These are phyloP conservation scores for Starmerella floris DNA, from an alignment of 805 yeast genomes.

Conservation along the genomic window DNA sequence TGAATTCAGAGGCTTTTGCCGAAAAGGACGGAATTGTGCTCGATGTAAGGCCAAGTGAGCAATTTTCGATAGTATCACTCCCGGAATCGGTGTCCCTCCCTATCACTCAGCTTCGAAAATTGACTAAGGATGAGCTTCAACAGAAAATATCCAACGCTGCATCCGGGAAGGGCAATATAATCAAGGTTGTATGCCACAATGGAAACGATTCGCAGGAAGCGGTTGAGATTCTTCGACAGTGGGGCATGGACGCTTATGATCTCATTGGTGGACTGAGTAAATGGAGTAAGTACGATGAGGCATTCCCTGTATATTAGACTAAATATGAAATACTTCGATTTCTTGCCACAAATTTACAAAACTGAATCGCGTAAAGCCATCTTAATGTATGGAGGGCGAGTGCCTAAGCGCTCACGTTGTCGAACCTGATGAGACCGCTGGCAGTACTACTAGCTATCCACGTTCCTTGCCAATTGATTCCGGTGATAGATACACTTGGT, in stretches of 20 bases:
- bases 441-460: conserved; percentile 43
- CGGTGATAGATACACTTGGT: conserved; percentile 37
- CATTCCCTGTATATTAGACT: conserved; percentile 48
- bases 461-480: conserved; percentile 47
- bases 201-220: conserved; percentile 90
- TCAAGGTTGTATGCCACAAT: conserved; percentile 63
- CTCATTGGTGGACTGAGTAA: conserved; percentile 62
- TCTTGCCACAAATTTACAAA: not conserved
- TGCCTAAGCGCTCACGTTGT: conserved; percentile 13
- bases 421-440: conserved; percentile 38
- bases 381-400: too few species aligned
- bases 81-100: conserved; percentile 53
- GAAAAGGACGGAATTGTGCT: conserved; percentile 30
- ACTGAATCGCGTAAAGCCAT: too few species aligned
- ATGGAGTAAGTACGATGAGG: conserved; percentile 53
- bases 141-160: too few species aligned
- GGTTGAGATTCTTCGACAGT: conserved; percentile 39
- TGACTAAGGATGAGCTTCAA: conserved; percentile 7
- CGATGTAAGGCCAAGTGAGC: conserved; percentile 75
- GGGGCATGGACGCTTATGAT: conserved; percentile 47
- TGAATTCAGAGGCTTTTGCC: conserved; percentile 1
- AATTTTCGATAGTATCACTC: conserved; percentile 53
- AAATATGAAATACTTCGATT: not conserved
- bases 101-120: conserved; percentile 35
- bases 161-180: too few species aligned